Base-by-base conservation (phyloP, 2,329 filamentous ascomycete genomes). In the Clonostachys byssicola region DNA sequence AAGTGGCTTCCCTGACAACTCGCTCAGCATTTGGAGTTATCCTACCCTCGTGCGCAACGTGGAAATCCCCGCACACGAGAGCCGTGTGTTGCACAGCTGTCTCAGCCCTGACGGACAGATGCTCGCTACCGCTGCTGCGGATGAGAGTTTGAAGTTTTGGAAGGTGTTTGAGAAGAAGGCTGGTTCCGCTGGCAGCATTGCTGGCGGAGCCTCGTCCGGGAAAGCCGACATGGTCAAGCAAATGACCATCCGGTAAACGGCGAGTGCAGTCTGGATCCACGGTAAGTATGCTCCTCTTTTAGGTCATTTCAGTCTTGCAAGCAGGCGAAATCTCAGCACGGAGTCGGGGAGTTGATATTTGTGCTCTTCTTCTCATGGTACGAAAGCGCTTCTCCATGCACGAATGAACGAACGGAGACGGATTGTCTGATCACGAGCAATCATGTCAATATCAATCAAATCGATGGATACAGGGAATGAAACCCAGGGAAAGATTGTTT, bases 101-200 rank as follows among this genome's bases (percentile, higher is more conserved):
- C 83, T 99, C 57, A 96, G 91, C 73, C 94, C 94, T 4, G 94
- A 99, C 62, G 94, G 94, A 45, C 94, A 99, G 75, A 96, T 96
- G 84, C 82, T 99, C 47, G 94, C 94, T 44, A 99, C 94, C 45
- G 92, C 94, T 51, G 89, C 92, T 58, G 92, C 92, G 36, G 94
- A 99, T 61, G 94, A 99, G 78, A 92, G 87, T 63, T 79, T 99
- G 68, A 99, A 99, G 76, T 99, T 99, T 80, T 99, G 94, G 94
- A 99, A 99, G 84, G 80, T 99, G 59, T 99, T 99, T 63, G 94
- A 99, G 80, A 96, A 96, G 82, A 97, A 96, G 82, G 77, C 92
- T 16, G 91, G 90, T 47, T 75, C 80, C 49, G 74, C 80, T 51
- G 80, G 85, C 45, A 80, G 83, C 43, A 75, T 84, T 47, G 78